Base-by-base conservation (phyloP, 257 asterid species). In the Nicotiana tabacum region DNA sequence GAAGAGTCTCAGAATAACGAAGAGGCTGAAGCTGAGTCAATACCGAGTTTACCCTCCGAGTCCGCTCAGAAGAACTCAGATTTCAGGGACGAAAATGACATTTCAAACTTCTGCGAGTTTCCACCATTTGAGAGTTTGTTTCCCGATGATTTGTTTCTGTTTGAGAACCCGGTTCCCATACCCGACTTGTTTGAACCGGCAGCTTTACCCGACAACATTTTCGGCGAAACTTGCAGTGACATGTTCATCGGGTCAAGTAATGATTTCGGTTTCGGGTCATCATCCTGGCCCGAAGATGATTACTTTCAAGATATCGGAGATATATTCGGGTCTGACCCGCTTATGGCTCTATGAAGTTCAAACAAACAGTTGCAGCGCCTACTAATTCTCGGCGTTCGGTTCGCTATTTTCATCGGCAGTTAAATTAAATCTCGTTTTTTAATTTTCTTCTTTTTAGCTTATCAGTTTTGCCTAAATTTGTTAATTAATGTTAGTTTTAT, bases 261-360 rank as follows among this genome's bases (percentile, higher is more conserved):
- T 0, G 92, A 88, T 55, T 67, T 83, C 84, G 92, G 86, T 17
- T 83, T 87, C 83, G 97, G 90, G 30, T 74, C 87, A 0, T 66
- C 89, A 24, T 62, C 83, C 1, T 87, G 88, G 86, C 91, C 77
- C 17, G 33, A 86, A 39, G 98, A 94, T 5, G 97, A 93, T 18
- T 90, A 81, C 84, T 94, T 91, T 56, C 92, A 89, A 3, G 99
- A 94, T 68, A 87, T 92, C 0, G 97, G 94, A 5, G 98, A 94
- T 81, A 78, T 92, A 84, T 93, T 96, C 89, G 98, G 95, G 92
- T 90, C 98, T 96, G 99, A 96, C 84, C 98, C 96, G 15, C 85
- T 89, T 0, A 88, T 90, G 58, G 91, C 84, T 30, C 93, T 92
- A 3, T 92, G 87, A 92, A 83, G 30, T 15, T 78, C 43, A 30